Percentiles rank a stretch among this genome's conserved stretches.
phyloP scores from a whole-genome alignment of 2,329 filamentous ascomycete genomes.

The Fusarium xyrophilum region DNA sequence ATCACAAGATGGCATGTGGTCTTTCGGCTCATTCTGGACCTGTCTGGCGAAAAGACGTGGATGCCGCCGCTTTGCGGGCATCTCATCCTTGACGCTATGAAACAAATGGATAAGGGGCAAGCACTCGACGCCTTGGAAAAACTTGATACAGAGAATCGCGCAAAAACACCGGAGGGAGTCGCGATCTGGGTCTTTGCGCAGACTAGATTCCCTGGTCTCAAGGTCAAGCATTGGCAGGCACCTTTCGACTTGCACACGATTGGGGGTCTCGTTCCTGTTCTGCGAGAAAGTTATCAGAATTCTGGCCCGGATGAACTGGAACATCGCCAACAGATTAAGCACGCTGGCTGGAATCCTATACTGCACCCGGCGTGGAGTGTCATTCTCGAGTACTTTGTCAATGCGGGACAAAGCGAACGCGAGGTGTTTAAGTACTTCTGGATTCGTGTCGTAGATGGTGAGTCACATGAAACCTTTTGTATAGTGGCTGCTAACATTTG shows the following conservation, averaged over 20 bases:
- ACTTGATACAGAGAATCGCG: constrained; percentile 69
- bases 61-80: constrained; percentile 37
- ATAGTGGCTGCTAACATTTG: constrained; percentile 32
- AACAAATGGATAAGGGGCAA: constrained; percentile 63
- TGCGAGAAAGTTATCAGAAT: constrained; percentile 83
- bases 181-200: constrained; percentile 82
- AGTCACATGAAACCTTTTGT: constrained; percentile 43
- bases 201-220: constrained; percentile 67
- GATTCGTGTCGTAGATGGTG: constrained; percentile 85
- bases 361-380: constrained; percentile 89
- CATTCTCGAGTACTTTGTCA: constrained; percentile 65
- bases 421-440: constrained; percentile 78
- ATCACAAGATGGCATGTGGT: constrained; percentile 68
- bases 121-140: constrained; percentile 65
- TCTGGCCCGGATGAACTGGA: constrained; percentile 45
- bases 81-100: not conserved
- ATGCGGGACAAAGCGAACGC: constrained; percentile 46
- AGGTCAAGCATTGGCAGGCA: constrained; percentile 77
- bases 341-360: constrained; percentile 79
- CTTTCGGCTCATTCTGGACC: constrained; percentile 74
- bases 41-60: constrained; percentile 46
- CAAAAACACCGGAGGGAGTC: constrained; percentile 85
- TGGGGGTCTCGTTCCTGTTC: constrained; percentile 72
- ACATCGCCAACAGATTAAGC: constrained; percentile 56
- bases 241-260: constrained; percentile 75